Evolutionary conservation across 306 rosid species (phyloP).

Genomic region (Senna tora): DNA sequence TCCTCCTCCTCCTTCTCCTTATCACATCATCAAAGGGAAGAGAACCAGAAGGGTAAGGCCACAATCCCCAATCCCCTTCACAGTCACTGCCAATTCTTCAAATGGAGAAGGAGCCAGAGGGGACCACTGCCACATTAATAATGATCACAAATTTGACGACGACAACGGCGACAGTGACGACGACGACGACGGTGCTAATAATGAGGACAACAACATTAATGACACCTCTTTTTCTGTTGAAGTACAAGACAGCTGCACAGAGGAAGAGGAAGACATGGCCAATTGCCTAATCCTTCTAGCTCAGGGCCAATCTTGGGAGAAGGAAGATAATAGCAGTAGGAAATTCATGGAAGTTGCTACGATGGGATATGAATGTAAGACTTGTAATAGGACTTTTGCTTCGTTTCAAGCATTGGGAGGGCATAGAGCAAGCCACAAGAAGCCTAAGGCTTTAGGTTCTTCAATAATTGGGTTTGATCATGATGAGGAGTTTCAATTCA

Average conservation of each 20-base stretch:
- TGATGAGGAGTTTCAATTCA: constrained; percentile 56
- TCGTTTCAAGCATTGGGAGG: constrained; percentile 93
- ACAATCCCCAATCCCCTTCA: constrained; percentile 79
- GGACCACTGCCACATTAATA: constrained; percentile 13
- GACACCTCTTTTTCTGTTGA: constrained; percentile 51
- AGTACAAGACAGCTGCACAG: constrained; percentile 45
- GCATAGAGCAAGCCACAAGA: constrained; percentile 90
- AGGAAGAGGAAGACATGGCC: constrained; percentile 90
- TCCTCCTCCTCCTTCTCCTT: no score
- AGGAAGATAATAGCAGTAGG: constrained; percentile 52
- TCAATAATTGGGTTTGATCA: constrained; percentile 25
- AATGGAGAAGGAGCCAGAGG: constrained; percentile 40
- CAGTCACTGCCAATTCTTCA: constrained; percentile 50
- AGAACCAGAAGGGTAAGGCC: constrained; percentile 85
- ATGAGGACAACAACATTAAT: constrained; percentile 30
- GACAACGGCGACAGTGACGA: neutral
- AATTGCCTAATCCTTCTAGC: constrained; percentile 85
- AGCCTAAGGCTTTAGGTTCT: constrained; percentile 53
- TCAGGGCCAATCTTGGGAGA: constrained; percentile 61
- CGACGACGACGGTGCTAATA: neutral
- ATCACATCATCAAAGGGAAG: constrained; percentile 74
- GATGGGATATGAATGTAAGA: constrained; percentile 70
- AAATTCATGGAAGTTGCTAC: constrained; percentile 61
- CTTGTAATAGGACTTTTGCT: constrained; percentile 76
- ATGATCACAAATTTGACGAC: neutral